A percentile compares a stretch with the other conserved stretches of the same genome.
Evolutionary conservation across 1,284 basidiomycete species (phyloP).

Genomic region (Heterobasidion irregulare): DNA sequence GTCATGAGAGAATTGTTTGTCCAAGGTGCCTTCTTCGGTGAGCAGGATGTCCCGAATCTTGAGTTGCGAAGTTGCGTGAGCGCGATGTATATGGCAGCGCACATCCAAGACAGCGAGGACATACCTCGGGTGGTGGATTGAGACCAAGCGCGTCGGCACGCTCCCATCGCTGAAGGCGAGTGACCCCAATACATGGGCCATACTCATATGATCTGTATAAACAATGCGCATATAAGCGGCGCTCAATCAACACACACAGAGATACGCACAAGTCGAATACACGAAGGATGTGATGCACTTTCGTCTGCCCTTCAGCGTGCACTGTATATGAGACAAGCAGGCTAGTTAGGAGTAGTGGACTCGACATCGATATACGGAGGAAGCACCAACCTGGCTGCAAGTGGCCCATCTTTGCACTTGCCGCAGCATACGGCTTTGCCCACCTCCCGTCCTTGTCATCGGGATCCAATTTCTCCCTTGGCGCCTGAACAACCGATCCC

Average conservation of each 20-base stretch:
- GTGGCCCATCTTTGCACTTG: constrained; percentile 47
- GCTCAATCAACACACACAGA: constrained; percentile 1
- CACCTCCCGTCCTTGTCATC: constrained; percentile 38
- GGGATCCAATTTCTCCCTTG: constrained; percentile 22
- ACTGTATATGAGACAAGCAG: constrained; percentile 29
- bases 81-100: neutral
- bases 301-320: constrained; percentile 52
- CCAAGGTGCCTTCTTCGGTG: constrained; percentile 42
- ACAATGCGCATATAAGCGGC: neutral
- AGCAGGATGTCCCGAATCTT: constrained; percentile 73
- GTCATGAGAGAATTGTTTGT: constrained; percentile 35
- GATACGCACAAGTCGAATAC: constrained; percentile 66
- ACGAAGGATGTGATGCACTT: constrained; percentile 65
- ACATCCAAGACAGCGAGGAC: constrained; percentile 13
- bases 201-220: constrained; percentile 61
- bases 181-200: constrained; percentile 81
- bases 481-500: too few relatives aligned
- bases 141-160: constrained; percentile 76
- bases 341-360: neutral
- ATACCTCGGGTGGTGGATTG: constrained; percentile 76
- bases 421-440: constrained; percentile 35
- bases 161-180: constrained; percentile 83
- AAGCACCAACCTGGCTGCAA: constrained; percentile 47
- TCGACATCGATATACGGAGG: neutral
- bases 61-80: neutral